Evolutionary conservation across 2,329 filamentous ascomycete genomes (phyloP).

Genomic region (Cladosporium cucumerinum): DNA sequence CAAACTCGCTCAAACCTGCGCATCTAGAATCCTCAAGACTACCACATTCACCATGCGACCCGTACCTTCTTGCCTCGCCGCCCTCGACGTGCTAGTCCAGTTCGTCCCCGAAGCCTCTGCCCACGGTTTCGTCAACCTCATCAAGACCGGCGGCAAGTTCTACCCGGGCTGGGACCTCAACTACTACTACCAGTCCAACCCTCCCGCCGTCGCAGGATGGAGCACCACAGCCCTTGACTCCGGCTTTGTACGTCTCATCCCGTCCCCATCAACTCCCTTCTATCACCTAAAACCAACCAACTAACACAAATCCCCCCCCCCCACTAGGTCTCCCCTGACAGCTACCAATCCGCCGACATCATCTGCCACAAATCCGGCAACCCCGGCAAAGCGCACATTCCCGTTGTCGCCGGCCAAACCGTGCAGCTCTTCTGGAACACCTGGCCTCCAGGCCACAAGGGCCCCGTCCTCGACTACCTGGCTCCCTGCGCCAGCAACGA

Average conservation of each 20-base stretch:
- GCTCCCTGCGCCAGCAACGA: slow-evolving; percentile 57
- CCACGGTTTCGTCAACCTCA: slow-evolving; percentile 42
- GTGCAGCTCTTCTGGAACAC: slow-evolving; percentile 51
- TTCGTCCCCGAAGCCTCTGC: slow-evolving; percentile 35
- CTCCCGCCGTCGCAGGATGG: slow-evolving; percentile 12
- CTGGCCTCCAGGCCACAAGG: slow-evolving; percentile 65
- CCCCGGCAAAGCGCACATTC: slow-evolving; percentile 33
- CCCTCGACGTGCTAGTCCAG: slow-evolving; percentile 1
- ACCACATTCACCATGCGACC: not conserved
- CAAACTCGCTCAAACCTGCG: slow-evolving; percentile 1
- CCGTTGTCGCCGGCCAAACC: slow-evolving; percentile 34
- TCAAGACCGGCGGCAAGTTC: slow-evolving; percentile 45
- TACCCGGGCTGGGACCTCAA: slow-evolving; percentile 34
- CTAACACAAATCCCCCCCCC: not conserved
- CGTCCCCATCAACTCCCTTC: not conserved
- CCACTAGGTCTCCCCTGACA: slow-evolving; percentile 36
- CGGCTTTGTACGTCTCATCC: slow-evolving; percentile 4
- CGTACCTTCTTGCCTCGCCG: not conserved
- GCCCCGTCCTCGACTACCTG: slow-evolving; percentile 63
- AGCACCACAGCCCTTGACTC: slow-evolving; percentile 14
- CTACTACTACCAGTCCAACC: slow-evolving; percentile 15
- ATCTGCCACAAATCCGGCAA: slow-evolving; percentile 37
- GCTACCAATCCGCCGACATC: slow-evolving; percentile 31
- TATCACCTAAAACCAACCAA: not conserved
- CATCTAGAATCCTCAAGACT: not conserved